Percentiles rank a stretch among this genome's conserved stretches.
Conservation (phyloP, 805 yeast species). For the Candida saitoana region DNA sequence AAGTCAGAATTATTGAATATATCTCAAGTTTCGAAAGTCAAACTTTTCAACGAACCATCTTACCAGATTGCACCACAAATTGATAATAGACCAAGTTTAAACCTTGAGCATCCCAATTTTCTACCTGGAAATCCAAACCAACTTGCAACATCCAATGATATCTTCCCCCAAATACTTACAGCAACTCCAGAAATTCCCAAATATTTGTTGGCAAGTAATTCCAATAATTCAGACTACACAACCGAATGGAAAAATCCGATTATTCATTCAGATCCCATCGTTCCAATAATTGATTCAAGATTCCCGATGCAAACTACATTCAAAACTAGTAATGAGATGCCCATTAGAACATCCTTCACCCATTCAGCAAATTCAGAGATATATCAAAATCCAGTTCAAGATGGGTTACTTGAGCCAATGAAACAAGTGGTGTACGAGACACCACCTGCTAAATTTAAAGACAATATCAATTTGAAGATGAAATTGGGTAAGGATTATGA, state of each 20-base stretch:
- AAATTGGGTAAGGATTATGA: slow-evolving; percentile 5
- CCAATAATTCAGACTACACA: not conserved
- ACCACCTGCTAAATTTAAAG: slow-evolving; percentile 1
- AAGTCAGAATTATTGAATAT: not conserved
- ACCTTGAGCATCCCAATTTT: not conserved
- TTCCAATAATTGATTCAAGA: not conserved
- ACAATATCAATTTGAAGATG: slow-evolving; percentile 2
- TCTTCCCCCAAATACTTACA: not conserved
- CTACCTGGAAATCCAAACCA: not conserved
- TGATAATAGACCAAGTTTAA: not conserved
- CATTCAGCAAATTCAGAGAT: not conserved
- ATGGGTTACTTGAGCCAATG: not conserved
- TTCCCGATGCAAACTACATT: not conserved
- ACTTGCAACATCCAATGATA: not conserved
- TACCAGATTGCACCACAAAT: not conserved
- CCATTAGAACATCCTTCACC: not conserved
- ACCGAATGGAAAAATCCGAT: not conserved
- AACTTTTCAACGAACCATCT: not conserved
- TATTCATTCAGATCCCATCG: not conserved
- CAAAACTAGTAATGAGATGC: not conserved
- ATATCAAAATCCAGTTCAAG: slow-evolving; percentile 3
- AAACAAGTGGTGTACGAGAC: not conserved
- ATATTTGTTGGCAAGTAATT: not conserved
- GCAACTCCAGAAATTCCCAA: not conserved
- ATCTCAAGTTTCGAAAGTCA: not conserved